Evolutionary conservation across 495 filamentous ascomycete genomes (phyloP), one percentile per base, ranked within the genome.

Genomic region (Lophium mytilinum): DNA sequence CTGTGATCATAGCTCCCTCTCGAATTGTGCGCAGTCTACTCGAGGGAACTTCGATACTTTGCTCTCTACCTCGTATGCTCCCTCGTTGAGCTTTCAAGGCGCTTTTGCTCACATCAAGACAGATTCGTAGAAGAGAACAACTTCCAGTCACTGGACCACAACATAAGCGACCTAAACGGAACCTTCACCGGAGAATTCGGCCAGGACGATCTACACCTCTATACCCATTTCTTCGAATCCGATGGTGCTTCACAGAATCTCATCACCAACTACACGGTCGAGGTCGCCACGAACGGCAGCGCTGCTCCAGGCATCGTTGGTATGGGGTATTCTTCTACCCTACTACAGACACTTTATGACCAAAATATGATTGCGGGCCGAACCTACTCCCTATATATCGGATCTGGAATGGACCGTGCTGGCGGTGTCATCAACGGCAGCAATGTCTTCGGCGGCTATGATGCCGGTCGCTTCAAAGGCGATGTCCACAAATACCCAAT

Each of bases 191-290:
- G 55, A 15, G 39, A 15, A 37, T 64, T 54, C 47, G 68, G 58
- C 19, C 45, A 60, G 15, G 68, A 70, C 24, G 51, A 35, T 12
- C 3, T 67, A 19, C 68, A 62, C 41, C 55, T 71, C 9, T 71
- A 69, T 56, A 71, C 68, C 1, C 68, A 71, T 39, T 71, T 56
- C 52, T 69, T 68, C 66, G 64, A 69, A 41, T 55, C 60, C 11
- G 61, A 67, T 37, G 57, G 61, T 0, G 66, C 68, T 18, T 62
- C 49, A 12, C 57, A 63, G 40, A 71, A 53, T 1, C 37, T 56
- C 11, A 15, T 71, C 8, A 34, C 37, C 9, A 56, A 68, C 18
- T 62, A 62, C 41, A 61, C 68, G 33, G 37, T 69, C 24, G 57
- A 58, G 17, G 50, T 71, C 15, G 62, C 60, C 41, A 50, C 21